Evolutionary conservation across 495 filamentous ascomycete species (phyloP).

Genomic region (Aspergillus sclerotioniger): DNA sequence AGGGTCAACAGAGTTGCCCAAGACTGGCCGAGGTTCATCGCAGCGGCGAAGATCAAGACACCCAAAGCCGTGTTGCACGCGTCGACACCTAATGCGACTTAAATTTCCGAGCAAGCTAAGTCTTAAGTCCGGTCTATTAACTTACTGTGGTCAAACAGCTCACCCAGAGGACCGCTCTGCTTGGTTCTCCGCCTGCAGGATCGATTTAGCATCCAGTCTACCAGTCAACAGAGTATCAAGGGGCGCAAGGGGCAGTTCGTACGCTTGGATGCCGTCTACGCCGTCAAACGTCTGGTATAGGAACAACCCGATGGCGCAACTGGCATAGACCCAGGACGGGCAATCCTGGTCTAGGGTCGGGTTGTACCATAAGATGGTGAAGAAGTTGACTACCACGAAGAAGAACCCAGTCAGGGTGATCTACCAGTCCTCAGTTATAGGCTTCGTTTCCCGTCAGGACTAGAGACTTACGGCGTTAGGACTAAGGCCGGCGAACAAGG

Average conservation of each 20-base stretch:
- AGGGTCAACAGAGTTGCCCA: constrained; percentile 85
- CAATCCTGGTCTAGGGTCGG: constrained; percentile 92
- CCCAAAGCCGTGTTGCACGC: constrained; percentile 95
- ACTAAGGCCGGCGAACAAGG: constrained; percentile 31
- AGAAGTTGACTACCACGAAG: constrained; percentile 87
- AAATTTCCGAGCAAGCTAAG: neutral
- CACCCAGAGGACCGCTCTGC: constrained; percentile 90
- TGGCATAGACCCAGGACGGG: constrained; percentile 89
- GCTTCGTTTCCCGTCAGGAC: neutral
- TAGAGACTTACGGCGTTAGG: constrained; percentile 58
- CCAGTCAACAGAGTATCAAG: constrained; percentile 3
- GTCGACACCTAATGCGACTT: constrained; percentile 64
- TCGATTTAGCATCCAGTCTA: constrained; percentile 20
- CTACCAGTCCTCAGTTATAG: constrained; percentile 32
- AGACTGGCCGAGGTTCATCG: constrained; percentile 88
- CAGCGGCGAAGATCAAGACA: constrained; percentile 82
- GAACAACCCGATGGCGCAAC: constrained; percentile 86
- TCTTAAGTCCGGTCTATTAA: neutral
- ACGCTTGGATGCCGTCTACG: constrained; percentile 92
- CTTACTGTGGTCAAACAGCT: constrained; percentile 93
- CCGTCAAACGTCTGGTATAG: constrained; percentile 98
- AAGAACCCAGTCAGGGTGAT: constrained; percentile 91
- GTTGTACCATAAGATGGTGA: constrained; percentile 94
- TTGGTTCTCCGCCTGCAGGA: constrained; percentile 69
- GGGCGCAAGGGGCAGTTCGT: constrained; percentile 32